These are phyloP conservation scores for Helenozyma baotianmanensis DNA, from an alignment of 805 yeast genomes.

Conservation along the genomic window DNA sequence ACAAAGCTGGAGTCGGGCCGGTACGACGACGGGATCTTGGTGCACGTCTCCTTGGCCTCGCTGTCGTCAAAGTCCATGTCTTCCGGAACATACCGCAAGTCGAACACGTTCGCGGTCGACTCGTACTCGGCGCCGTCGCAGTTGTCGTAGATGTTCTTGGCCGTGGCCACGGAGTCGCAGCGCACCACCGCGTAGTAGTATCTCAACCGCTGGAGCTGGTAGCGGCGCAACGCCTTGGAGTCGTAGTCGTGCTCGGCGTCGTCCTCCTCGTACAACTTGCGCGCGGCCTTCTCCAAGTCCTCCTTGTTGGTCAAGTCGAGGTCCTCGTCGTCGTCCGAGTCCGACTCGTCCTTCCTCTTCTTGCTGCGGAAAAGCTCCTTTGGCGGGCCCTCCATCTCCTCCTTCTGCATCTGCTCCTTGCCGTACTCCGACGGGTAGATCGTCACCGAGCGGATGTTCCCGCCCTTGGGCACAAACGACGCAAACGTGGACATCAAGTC, in stretches of 20 bases:
- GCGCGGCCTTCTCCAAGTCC: conserved; percentile 56
- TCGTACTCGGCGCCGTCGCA: conserved; percentile 97
- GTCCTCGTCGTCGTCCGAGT: conserved; percentile 33
- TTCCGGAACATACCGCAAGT: conserved; percentile 87
- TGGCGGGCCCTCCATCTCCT: conserved; percentile 91
- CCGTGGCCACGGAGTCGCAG: conserved; percentile 71
- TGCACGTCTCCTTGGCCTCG: conserved; percentile 69
- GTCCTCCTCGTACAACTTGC: conserved; percentile 71
- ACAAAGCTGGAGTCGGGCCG: conserved; percentile 72
- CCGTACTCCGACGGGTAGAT: conserved; percentile 92
- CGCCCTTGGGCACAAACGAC: conserved; percentile 76
- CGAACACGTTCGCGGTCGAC: conserved; percentile 91
- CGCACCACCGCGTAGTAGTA: conserved; percentile 88
- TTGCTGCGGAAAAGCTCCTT: conserved; percentile 64
- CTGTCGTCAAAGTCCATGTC: conserved; percentile 80
- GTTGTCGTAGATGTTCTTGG: conserved; percentile 70
- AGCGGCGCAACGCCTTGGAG: conserved; percentile 75
- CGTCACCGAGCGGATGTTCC: conserved; percentile 60
- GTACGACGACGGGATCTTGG: conserved; percentile 68
- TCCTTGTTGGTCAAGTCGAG: conserved; percentile 44
- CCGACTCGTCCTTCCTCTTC: conserved; percentile 31
- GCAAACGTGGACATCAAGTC: conserved; percentile 87
- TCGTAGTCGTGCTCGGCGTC: conserved; percentile 82
- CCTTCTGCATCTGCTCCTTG: conserved; percentile 83
- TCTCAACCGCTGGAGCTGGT: conserved; percentile 87